Evolutionary conservation across 495 filamentous ascomycete genomes (phyloP), one percentile per base, ranked within the genome.

Genomic region (Hypoxylon intermedium): DNA sequence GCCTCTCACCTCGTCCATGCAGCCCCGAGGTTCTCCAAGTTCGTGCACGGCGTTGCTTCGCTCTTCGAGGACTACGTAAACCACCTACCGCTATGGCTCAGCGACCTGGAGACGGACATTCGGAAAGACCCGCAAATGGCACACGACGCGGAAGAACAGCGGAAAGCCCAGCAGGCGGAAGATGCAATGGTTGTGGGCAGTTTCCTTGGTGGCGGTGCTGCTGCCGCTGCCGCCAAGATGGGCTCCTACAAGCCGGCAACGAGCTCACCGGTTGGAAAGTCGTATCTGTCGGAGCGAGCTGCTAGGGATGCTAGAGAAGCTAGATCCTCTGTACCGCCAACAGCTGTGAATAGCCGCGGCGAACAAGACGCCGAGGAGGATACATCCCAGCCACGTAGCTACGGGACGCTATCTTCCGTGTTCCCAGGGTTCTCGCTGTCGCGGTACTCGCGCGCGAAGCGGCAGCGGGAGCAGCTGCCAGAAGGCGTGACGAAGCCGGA

Each of bases 31-130:
- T 98, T 98, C 75, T 96, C 91, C 34, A 98, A 98, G 69, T 98
- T 98, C 67, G 89, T 93, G 16, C 94, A 98, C 63, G 94, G 95
- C 55, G 86, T 95, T 1, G 92, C 93, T 9, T 84, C 86, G 31
- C 79, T 98, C 6, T 98, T 97, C 67, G 95, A 98, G 56, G 95
- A 98, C 70, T 79, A 96, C 69, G 93, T 98, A 72, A 98, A 98
- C 75, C 91, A 82, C 53, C 86, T 98, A 53, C 94, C 94, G 3
- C 97, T 98, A 80, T 98, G 94, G 94, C 84, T 97, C 2, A 83
- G 87, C 55, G 89, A 93, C 48, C 77, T 97, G 7, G 93, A 96
- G 60, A 90, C 83, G 28, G 94, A 98, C 65, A 98, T 98, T 65
- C 85, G 92, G 47, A 89, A 88, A 63, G 94, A 98, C 70, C 94